phyloP scores from a whole-genome alignment of 2,329 filamentous ascomycete species.

The Fusarium napiforme region DNA sequence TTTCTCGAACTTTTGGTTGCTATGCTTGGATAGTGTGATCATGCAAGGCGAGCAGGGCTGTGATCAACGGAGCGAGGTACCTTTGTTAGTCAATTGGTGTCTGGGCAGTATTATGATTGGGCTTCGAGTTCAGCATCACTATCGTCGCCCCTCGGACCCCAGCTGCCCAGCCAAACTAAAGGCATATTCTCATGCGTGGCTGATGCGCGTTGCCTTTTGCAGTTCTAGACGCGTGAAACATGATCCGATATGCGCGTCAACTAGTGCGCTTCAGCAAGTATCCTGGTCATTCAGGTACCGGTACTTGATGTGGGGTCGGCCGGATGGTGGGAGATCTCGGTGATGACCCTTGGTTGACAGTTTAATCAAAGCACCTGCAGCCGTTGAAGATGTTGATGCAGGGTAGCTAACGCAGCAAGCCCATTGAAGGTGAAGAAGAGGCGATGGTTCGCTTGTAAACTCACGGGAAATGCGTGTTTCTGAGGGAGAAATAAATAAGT shows the following conservation, averaged over 20 bases:
- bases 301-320: slow-evolving; percentile 40
- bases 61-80: slow-evolving; percentile 22
- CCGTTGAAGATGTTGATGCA: slow-evolving; percentile 29
- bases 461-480: neutral
- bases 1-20: neutral
- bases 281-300: slow-evolving; percentile 44
- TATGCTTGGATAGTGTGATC: slow-evolving; percentile 10
- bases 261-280: slow-evolving; percentile 44
- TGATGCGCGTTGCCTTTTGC: slow-evolving; percentile 46
- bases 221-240: slow-evolving; percentile 46
- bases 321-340: slow-evolving; percentile 41
- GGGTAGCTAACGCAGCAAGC: slow-evolving; percentile 14
- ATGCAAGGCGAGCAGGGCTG: slow-evolving; percentile 33
- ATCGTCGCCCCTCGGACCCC: slow-evolving; percentile 25
- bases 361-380: slow-evolving; percentile 27
- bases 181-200: slow-evolving; percentile 38
- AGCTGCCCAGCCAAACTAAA: slow-evolving; percentile 14
- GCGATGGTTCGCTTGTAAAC: neutral
- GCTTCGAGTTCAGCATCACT: slow-evolving; percentile 20
- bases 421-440: neutral
- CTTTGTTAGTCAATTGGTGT: slow-evolving; percentile 42
- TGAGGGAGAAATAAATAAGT: neutral
- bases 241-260: slow-evolving; percentile 48
- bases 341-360: slow-evolving; percentile 32
- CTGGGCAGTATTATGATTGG: slow-evolving; percentile 44